Evolutionary conservation across 441 rosid genomes (phyloP), one percentile per base, ranked within the genome.

Genomic region (Hypseocharis bilobata): DNA sequence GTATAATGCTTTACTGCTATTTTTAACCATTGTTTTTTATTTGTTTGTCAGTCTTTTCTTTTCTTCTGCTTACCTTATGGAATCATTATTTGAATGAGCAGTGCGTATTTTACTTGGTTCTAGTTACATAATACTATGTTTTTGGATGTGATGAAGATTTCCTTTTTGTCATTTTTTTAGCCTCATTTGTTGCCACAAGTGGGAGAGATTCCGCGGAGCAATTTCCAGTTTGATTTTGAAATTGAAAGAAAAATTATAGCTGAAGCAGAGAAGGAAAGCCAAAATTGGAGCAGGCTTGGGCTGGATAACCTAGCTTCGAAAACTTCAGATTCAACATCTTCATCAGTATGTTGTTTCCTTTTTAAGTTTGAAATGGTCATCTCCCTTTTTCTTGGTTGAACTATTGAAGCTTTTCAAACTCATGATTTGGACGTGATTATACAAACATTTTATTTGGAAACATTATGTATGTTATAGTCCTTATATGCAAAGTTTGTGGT

Each of bases 141-240:
- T 10, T 5, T 20, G 23, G 8, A 16, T 55, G 2, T 44, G 34
- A 11, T 70, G 7, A 45, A 10, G 34, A n/a, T 49, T 66, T 16
- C 47, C 40, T 36, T 56, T 2, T 22, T 17, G 1, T 26, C 6
- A 25, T 42, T 68, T 75, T 79, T 71, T 76, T n/a, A 93, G 99
- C 96, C 99, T 69, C 86, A 78, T 64, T 59, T 88, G 84, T 65
- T 77, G 32, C 85, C 87, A 1, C 83, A 77, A 60, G 65, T 76
- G 6, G 84, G 87, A 66, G 97, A 93, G 54, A 77, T 93, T 80
- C 96, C 82, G 0, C 82, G 91, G 66, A 84, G 97, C 78, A 85
- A 78, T 66, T 89, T 91, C 70, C 92, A 91, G 69, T 87, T 86
- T 44, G 91, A 88, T 81, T 91, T 93, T 45, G 83, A 85, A 6